Evolutionary conservation across 257 asterid genomes (phyloP).

Genomic region (Fraxinus quadrangulata): DNA sequence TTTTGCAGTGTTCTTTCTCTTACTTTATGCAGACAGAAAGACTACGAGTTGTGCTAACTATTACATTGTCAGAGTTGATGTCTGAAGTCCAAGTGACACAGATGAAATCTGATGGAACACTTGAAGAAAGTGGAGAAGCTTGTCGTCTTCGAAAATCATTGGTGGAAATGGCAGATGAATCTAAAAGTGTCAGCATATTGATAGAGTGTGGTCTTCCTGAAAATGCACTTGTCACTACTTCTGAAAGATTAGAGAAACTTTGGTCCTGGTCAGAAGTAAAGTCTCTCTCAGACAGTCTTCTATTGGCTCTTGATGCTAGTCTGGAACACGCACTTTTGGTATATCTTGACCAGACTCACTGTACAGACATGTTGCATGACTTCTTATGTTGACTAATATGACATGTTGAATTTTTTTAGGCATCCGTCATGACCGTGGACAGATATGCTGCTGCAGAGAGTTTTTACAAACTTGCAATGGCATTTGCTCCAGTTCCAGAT

Average conservation of each 20-base stretch:
- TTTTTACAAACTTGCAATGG: slow-evolving; percentile 95
- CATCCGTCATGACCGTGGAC: slow-evolving; percentile 87
- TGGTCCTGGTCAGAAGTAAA: slow-evolving; percentile 91
- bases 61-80: slow-evolving; percentile 96
- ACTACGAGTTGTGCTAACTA: slow-evolving; percentile 88
- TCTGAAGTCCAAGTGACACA: slow-evolving; percentile 98
- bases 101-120: slow-evolving; percentile 88
- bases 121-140: slow-evolving; percentile 96
- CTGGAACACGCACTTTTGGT: slow-evolving; percentile 97
- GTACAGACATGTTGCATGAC: neutral
- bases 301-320: slow-evolving; percentile 98
- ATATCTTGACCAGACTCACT: slow-evolving; percentile 32
- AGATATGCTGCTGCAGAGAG: slow-evolving; percentile 99
- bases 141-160: slow-evolving; percentile 84
- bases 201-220: slow-evolving; percentile 80
- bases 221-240: slow-evolving; percentile 52
- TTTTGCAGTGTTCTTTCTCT: slow-evolving; percentile 84
- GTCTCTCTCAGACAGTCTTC: slow-evolving; percentile 76
- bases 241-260: slow-evolving; percentile 53
- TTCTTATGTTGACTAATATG: neutral
- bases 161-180: slow-evolving; percentile 86
- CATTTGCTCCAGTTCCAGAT: slow-evolving; percentile 99
- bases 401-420: slow-evolving; percentile 44
- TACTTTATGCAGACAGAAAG: slow-evolving; percentile 80
- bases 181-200: slow-evolving; percentile 53